These are phyloP conservation scores for Hordeum marinum DNA, from an alignment of 176 grass and related monocot genomes.

Conservation along the genomic window DNA sequence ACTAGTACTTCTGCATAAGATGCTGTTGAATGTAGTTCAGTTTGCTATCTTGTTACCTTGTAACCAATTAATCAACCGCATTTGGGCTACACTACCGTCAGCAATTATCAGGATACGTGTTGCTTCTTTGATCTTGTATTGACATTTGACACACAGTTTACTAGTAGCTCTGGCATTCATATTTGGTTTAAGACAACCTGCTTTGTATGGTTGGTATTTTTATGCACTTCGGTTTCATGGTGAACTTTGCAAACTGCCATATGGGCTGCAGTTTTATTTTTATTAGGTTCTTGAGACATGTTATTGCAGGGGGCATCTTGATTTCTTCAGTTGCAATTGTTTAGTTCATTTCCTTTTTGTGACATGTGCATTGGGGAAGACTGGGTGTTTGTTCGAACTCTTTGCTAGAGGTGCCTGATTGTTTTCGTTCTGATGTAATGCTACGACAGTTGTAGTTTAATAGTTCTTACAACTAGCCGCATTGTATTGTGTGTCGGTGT, in stretches of 20 bases:
- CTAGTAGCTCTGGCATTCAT: background rate
- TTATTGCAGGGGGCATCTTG: background rate
- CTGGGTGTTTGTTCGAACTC: background rate
- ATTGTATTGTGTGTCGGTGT: background rate
- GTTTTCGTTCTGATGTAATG: background rate
- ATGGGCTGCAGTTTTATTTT: background rate
- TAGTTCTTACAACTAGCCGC: background rate
- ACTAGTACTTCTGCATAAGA: background rate
- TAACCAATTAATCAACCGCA: background rate
- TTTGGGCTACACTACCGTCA: background rate
- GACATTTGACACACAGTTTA: background rate
- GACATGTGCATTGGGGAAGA: background rate
- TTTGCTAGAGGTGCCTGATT: background rate
- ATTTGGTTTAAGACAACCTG: background rate
- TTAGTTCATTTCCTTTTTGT: background rate
- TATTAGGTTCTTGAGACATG: background rate
- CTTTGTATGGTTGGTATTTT: background rate
- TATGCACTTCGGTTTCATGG: background rate
- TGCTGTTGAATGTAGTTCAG: background rate
- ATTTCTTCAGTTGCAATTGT: background rate
- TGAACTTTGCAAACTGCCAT: background rate
- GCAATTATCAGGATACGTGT: background rate
- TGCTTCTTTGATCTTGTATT: background rate
- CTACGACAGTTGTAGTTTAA: background rate
- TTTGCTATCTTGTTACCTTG: background rate